Evolutionary conservation across 2,329 filamentous ascomycete species (phyloP).

Genomic region (Trichoderma semiorbis): DNA sequence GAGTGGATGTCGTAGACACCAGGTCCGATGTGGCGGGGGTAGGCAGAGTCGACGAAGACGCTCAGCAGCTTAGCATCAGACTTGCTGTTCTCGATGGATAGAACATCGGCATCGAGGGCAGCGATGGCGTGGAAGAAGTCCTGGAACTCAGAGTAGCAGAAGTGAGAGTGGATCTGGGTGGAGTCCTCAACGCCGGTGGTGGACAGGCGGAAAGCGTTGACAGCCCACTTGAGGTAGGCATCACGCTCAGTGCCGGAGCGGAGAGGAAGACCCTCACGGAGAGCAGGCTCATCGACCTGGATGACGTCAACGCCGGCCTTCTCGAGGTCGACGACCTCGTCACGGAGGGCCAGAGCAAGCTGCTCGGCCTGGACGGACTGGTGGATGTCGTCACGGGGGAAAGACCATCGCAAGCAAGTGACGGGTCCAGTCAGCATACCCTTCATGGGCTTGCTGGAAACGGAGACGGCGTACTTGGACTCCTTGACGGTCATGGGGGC

Average conservation of each 20-base stretch:
- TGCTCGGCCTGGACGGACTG: slow-evolving; percentile 99
- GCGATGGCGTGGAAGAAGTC: slow-evolving; percentile 99
- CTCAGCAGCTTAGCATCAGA: slow-evolving; percentile 98
- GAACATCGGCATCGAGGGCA: slow-evolving; percentile 93
- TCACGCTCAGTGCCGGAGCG: slow-evolving; percentile 91
- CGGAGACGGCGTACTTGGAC: slow-evolving; percentile 94
- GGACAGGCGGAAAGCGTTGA: slow-evolving; percentile 95
- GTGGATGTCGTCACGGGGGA: slow-evolving; percentile 99
- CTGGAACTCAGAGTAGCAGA: slow-evolving; percentile 99
- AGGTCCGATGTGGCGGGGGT: slow-evolving; percentile 96
- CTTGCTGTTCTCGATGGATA: slow-evolving; percentile 99
- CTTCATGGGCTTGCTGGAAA: slow-evolving; percentile 99
- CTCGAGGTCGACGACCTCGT: slow-evolving; percentile 98
- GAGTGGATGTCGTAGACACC: slow-evolving; percentile 99
- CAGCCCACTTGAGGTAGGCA: slow-evolving; percentile 95
- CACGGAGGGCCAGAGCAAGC: slow-evolving; percentile 94
- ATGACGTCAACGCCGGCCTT: slow-evolving; percentile 95
- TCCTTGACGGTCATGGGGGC: slow-evolving; percentile 99
- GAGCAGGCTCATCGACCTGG: slow-evolving; percentile 98
- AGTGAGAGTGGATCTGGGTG: slow-evolving; percentile 99
- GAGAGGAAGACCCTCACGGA: slow-evolving; percentile 98
- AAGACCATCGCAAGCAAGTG: slow-evolving; percentile 98
- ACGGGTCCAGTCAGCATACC: slow-evolving; percentile 99
- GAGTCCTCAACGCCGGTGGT: slow-evolving; percentile 90
- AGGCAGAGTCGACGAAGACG: slow-evolving; percentile 96